These are phyloP conservation scores for Penicillium paxilli DNA, from an alignment of 495 filamentous ascomycete genomes.

Conservation along the genomic window DNA sequence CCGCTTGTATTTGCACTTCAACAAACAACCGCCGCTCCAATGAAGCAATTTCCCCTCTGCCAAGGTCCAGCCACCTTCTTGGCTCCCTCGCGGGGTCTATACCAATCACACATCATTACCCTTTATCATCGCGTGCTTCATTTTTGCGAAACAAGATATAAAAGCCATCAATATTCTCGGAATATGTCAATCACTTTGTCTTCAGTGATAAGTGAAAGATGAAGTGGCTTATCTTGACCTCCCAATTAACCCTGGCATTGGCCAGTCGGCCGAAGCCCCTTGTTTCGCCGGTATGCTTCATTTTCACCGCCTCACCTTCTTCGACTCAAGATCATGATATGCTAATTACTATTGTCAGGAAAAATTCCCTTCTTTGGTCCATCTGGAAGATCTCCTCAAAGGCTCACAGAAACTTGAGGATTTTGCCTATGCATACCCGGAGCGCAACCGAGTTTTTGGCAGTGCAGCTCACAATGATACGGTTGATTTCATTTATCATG, in stretches of 20 bases:
- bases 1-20: slow-evolving; percentile 9
- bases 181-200: no score
- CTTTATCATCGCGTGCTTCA: slow-evolving; percentile 7
- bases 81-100: neutral
- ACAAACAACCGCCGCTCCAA: slow-evolving; percentile 6
- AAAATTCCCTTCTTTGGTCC: slow-evolving; percentile 16
- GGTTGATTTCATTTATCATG: slow-evolving; percentile 59
- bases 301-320: neutral
- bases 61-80: slow-evolving; percentile 15
- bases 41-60: slow-evolving; percentile 6
- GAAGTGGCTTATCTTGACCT: slow-evolving; percentile 12
- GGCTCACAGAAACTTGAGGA: slow-evolving; percentile 41
- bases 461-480: slow-evolving; percentile 62
- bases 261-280: slow-evolving; percentile 10
- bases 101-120: slow-evolving; percentile 1
- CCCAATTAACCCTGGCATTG: slow-evolving; percentile 5
- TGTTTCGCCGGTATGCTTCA: slow-evolving; percentile 15
- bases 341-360: slow-evolving; percentile 6
- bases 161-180: neutral
- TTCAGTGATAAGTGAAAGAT: neutral
- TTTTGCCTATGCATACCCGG: slow-evolving; percentile 46
- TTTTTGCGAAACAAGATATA: neutral
- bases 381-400: slow-evolving; percentile 31
- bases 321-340: neutral
- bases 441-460: slow-evolving; percentile 60